Evolutionary conservation across 805 yeast genomes (phyloP), one percentile per base, ranked within the genome.

Genomic region (Metschnikowia kunwiensis): DNA sequence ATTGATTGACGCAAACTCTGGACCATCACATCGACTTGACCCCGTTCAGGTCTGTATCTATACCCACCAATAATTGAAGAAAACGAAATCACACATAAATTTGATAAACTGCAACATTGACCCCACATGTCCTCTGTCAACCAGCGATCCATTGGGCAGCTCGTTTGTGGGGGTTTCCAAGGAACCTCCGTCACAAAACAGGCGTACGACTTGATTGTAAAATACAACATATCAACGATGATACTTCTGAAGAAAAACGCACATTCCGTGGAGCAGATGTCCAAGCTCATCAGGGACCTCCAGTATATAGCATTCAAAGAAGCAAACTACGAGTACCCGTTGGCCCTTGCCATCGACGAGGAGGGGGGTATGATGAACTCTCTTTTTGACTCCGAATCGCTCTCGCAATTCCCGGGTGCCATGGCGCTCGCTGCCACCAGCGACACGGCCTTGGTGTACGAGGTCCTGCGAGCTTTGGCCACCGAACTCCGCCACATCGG

Each of bases 331-430:
- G 60, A 69, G 40, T 61, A 70, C 42, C 84, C 84, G 0, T 51
- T 78, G 16, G 55, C 74, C 50, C 72, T 78, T 45, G 78, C 78
- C 15, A 68, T 78, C 12, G 83, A 78, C 51, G 80, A 75, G 52
- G 84, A 78, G 49, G 77, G 80, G 6, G 83, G 83, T 1, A 74
- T 76, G 78, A 64, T 78, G 55, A 77, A 77, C 54, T 68, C 77
- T 20, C 58, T 78, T 30, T 74, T 72, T 49, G 83, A 78, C 51
- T 65, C 70, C 7, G 65, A 66, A 7, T 60, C 57, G 39, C 53
- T 78, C 14, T 70, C 78, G 7, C 82, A 77, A 51, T 77, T 73
- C 47, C 84, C 84, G 1, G 77, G 82, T 4, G 80, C 80, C 18
- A 78, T 78, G 83, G 82, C 79, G 3, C 54, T 78, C 15, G 74